Percentiles rank a stretch among this genome's conserved stretches.
Evolutionary conservation across 2,329 filamentous ascomycete species (phyloP).

Genomic region (Paracoccidioides lutzii): DNA sequence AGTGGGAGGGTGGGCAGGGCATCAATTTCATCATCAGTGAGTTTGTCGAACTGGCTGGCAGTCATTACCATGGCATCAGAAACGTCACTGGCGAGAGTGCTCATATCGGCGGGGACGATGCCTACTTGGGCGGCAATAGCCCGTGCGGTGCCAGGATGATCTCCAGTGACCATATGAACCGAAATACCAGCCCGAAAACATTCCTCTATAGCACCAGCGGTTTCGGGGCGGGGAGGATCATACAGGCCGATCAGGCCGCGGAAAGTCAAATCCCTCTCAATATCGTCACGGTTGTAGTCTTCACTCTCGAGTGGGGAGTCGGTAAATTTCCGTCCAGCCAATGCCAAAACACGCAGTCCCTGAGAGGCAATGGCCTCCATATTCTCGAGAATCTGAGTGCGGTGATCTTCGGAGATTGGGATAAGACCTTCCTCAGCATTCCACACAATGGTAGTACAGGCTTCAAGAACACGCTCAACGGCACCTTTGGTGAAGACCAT

Average conservation of each 20-base stretch:
- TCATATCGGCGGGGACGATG: constrained; percentile 55
- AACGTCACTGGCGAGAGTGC: constrained; percentile 47
- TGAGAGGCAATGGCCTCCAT: constrained; percentile 56
- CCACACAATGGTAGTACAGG: constrained; percentile 43
- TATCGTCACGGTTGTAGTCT: constrained; percentile 42
- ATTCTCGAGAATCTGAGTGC: constrained; percentile 48
- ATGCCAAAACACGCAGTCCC: constrained; percentile 55
- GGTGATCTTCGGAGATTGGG: constrained; percentile 41
- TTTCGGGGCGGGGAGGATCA: constrained; percentile 72
- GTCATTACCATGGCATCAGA: constrained; percentile 60
- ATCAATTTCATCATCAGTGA: constrained; percentile 62
- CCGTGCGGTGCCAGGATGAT: constrained; percentile 64
- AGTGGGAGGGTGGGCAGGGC: constrained; percentile 41
- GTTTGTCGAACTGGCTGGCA: constrained; percentile 63
- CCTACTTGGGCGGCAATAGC: constrained; percentile 69
- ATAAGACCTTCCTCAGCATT: constrained; percentile 28
- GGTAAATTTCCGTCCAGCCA: constrained; percentile 40
- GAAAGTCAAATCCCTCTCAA: constrained; percentile 59
- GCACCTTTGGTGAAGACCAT: constrained; percentile 29
- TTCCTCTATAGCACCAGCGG: constrained; percentile 55
- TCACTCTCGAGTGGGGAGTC: constrained; percentile 21
- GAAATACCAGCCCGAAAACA: constrained; percentile 62
- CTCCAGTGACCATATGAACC: constrained; percentile 76
- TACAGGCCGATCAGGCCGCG: constrained; percentile 77
- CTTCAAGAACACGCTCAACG: constrained; percentile 54